phyloP scores from a whole-genome alignment of 2,329 filamentous ascomycete genomes.

The Cryphonectria naterciae region DNA sequence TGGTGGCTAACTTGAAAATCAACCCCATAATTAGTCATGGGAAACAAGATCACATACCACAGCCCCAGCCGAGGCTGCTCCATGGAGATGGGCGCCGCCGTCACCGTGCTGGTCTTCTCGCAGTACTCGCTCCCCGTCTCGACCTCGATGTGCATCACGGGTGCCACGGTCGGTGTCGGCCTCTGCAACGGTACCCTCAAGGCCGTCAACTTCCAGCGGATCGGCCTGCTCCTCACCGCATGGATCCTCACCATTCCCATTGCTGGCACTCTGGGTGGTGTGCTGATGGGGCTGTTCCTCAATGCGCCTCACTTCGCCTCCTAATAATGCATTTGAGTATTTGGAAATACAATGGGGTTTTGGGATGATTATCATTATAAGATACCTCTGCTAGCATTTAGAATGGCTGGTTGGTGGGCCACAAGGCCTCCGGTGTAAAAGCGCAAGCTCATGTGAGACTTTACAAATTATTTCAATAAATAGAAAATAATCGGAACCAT shows the following conservation, averaged over 20 bases:
- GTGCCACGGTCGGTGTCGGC: constrained; percentile 77
- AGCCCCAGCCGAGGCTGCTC: constrained; percentile 61
- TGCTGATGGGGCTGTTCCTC: constrained; percentile 53
- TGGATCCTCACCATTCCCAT: constrained; percentile 71
- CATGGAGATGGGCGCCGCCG: constrained; percentile 80
- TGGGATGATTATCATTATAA: background rate
- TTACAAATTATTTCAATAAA: background rate
- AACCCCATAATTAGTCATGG: constrained; percentile 62
- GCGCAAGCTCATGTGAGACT: background rate
- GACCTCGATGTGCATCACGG: constrained; percentile 80
- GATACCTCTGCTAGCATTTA: background rate
- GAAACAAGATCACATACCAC: constrained; percentile 79
- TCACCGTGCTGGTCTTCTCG: constrained; percentile 76
- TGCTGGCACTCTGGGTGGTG: constrained; percentile 59
- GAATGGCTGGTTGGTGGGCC: background rate
- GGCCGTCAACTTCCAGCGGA: constrained; percentile 77
- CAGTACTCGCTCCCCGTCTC: constrained; percentile 77
- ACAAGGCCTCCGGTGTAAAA: too few relatives aligned
- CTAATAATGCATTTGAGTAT: background rate
- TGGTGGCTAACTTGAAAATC: constrained; percentile 7
- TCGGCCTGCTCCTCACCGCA: constrained; percentile 66
- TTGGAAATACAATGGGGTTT: too few relatives aligned
- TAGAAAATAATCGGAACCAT: background rate
- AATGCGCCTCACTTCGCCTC: constrained; percentile 61
- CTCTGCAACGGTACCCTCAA: constrained; percentile 74